Conservation (phyloP, 352 stramenopile genomes). For the Sclerospora graminicola region DNA sequence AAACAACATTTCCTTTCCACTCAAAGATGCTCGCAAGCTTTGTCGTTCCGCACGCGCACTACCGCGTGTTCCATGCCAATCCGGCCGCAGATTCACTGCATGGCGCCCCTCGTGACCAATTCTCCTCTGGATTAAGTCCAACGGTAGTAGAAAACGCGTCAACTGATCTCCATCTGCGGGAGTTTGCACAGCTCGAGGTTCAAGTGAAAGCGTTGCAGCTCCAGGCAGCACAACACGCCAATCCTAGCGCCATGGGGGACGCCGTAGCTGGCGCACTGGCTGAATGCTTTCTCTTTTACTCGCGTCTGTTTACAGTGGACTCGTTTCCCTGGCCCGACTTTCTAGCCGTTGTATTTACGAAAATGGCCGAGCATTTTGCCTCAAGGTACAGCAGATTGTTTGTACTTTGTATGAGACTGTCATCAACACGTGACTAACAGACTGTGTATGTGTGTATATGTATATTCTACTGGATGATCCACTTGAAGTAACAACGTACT, state of each 20-base stretch:
- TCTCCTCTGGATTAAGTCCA: slow-evolving; percentile 13
- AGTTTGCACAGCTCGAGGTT: slow-evolving; percentile 49
- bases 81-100: slow-evolving; percentile 25
- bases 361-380: slow-evolving; percentile 43
- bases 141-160: slow-evolving; percentile 6
- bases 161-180: slow-evolving; percentile 41
- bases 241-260: neutral
- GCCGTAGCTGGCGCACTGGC: slow-evolving; percentile 21
- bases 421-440: neutral
- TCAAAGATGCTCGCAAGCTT: slow-evolving; percentile 41
- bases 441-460: neutral
- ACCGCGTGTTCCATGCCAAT: slow-evolving; percentile 45
- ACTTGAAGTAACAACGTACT: slow-evolving; percentile 22
- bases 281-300: slow-evolving; percentile 47
- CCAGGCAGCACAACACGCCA: slow-evolving; percentile 12
- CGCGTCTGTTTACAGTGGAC: slow-evolving; percentile 39
- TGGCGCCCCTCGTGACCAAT: slow-evolving; percentile 19
- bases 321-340: slow-evolving; percentile 59
- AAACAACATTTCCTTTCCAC: no score
- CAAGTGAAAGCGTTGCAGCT: slow-evolving; percentile 45
- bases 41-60: slow-evolving; percentile 35
- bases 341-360: slow-evolving; percentile 37
- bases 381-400: slow-evolving; percentile 17
- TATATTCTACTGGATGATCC: neutral
- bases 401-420: no score